Conservation (phyloP, 2,329 filamentous ascomycete species). For the Fusarium continuum region DNA sequence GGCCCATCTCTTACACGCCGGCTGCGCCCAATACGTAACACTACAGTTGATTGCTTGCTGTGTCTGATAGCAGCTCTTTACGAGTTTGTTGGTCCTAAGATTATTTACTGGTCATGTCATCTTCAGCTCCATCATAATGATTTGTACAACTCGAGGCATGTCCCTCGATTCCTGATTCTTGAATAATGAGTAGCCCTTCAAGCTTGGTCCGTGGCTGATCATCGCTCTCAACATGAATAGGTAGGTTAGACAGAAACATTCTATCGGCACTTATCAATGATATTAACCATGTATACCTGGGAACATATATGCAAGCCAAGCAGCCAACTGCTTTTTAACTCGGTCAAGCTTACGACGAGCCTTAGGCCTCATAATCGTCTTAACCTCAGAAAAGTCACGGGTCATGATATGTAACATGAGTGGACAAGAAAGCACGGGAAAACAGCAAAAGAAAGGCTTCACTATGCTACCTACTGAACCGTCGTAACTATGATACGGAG, state of each 20-base stretch:
- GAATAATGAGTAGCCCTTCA: slow-evolving; percentile 7
- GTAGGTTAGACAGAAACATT: neutral
- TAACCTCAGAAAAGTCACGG: neutral
- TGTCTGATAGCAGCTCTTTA: neutral
- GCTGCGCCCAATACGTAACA: neutral
- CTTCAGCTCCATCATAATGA: slow-evolving; percentile 2
- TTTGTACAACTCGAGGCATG: slow-evolving; percentile 4
- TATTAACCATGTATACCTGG: neutral
- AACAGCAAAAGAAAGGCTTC: slow-evolving; percentile 36
- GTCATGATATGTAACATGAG: neutral
- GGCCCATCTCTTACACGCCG: neutral
- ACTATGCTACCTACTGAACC: slow-evolving; percentile 35
- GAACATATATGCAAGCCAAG: neutral
- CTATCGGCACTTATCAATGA: neutral
- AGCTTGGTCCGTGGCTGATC: neutral
- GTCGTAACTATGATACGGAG: slow-evolving; percentile 10
- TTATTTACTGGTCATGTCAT: slow-evolving; percentile 9
- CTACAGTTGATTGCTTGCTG: neutral
- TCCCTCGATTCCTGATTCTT: neutral
- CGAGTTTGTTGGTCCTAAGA: neutral
- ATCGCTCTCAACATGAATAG: neutral
- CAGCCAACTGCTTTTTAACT: neutral
- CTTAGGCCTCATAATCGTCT: neutral
- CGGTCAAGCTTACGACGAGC: neutral
- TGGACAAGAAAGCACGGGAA: neutral